Base-by-base conservation (phyloP, 495 filamentous ascomycete genomes). In the Podospora didyma region DNA sequence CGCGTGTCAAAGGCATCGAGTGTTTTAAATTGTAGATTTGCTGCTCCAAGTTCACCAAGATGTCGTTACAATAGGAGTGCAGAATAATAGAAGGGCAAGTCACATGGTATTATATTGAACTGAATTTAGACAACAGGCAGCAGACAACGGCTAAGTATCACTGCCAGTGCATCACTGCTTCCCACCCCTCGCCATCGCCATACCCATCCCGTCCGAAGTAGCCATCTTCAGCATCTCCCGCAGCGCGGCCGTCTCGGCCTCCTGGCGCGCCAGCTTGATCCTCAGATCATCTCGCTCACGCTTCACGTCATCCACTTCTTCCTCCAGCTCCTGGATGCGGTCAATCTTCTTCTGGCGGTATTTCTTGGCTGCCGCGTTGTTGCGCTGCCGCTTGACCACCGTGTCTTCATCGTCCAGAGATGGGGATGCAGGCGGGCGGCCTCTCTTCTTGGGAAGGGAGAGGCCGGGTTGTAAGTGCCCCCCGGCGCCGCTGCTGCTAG, bases 311-410 rank as follows among this genome's bases (percentile, higher is more conserved):
- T 82, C 80, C 52, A 89, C 74, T 59, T 81, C 80, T 3, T 70
- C 71, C 66, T 89, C 84, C 20, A 92, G 74, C 56, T 79, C 78
- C 57, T 79, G 75, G 66, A 90, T 77, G 60, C 81, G 80, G 60
- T 87, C 85, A 24, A 89, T 78, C 45, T 86, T 82, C 56, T 82
- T 84, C 72, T 89, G 81, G 22, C 88, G 82, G 69, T 87, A 92
- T 54, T 86, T 81, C 53, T 86, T 82, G 51, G 87, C 85, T 4
- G 85, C 83, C 45, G 89, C 71, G 49, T 87, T 87, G 67, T 91
- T 89, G 37, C 84, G 79, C 48, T 79, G 77, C 19, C 86, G 85
- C 65, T 86, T 88, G 53, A 69, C 58, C 7, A 69, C 2, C 11
- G 58, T 22, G 17, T 70, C 65, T 2, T 57, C 46, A 3, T 62